phyloP scores from a whole-genome alignment of 1,284 basidiomycete genomes.

The Moesziomyces antarcticus region DNA sequence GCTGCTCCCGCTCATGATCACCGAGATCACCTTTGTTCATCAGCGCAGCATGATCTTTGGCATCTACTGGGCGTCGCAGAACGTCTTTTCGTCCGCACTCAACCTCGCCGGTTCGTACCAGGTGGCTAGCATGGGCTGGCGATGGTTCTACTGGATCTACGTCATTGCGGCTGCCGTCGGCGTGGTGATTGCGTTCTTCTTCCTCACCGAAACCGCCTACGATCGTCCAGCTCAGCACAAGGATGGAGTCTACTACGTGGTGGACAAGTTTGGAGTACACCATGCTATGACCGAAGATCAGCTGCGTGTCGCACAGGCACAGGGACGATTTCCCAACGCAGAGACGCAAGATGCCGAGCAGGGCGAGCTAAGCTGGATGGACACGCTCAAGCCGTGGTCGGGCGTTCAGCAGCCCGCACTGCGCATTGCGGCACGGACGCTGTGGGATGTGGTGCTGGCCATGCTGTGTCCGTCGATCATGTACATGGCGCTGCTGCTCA shows the following conservation, averaged over 20 bases:
- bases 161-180: slow-evolving; percentile 5
- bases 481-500: slow-evolving; percentile 8
- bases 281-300: slow-evolving; percentile 4
- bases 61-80: slow-evolving; percentile 8
- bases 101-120: slow-evolving; percentile 7
- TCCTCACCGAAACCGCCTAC: slow-evolving; percentile 7
- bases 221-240: slow-evolving; percentile 3
- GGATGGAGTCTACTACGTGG: slow-evolving; percentile 5
- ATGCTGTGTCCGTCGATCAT: slow-evolving; percentile 6
- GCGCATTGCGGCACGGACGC: slow-evolving; percentile 3
- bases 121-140: slow-evolving; percentile 6
- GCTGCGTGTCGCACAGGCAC: not conserved
- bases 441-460: slow-evolving; percentile 2
- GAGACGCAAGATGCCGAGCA: not conserved
- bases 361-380: not conserved
- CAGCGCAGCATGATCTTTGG: slow-evolving; percentile 8
- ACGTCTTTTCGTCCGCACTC: slow-evolving; percentile 6
- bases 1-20: slow-evolving; percentile 6
- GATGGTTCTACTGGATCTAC: slow-evolving; percentile 9
- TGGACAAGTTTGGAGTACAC: slow-evolving; percentile 6
- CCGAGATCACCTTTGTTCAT: slow-evolving; percentile 5
- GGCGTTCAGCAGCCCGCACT: slow-evolving; percentile 1
- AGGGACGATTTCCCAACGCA: not conserved
- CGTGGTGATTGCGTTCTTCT: slow-evolving; percentile 6
- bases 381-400: slow-evolving; percentile 5